Evolutionary conservation across 352 stramenopile species (phyloP), one percentile per base, ranked within the genome.

Genomic region (Pythium aristosporum): DNA sequence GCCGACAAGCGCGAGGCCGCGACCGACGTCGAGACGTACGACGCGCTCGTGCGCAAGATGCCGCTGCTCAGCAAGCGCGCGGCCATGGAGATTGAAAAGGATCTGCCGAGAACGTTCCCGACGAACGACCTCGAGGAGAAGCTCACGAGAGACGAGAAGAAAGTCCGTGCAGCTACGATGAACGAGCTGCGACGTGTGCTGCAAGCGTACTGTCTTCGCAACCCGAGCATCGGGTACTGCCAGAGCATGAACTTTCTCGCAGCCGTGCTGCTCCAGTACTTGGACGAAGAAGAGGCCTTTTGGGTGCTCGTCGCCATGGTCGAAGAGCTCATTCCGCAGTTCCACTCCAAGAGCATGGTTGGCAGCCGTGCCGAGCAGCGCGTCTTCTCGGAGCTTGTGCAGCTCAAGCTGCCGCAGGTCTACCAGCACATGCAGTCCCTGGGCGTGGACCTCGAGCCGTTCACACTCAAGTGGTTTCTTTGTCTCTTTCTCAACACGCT

Each of bases 401-500:
- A 90, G 12, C 82, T 92, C 58, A 94, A 96, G 67, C 76, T 98
- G 18, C 90, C 90, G 11, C 56, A 75, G 18, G 49, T 97, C 43
- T 73, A 79, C 32, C 72, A 70, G 32, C 88, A 96, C 61, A 73
- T 97, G 44, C 75, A 91, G 21, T 36, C 41, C 3, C 73, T 96
- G 5, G 75, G 87, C 42, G 85, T 96, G 7, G 85, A 96, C 56
- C 79, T 97, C 57, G 84, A 94, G 54, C 87, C 88, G 21, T 90
- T 97, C 44, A 96, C 91, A 41, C 84, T 96, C 58, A 96, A 97
- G 67, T 98, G 91, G 91, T 98, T 97, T 46, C 65, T 98, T 0
- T 98, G 91, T 69, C 65, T 96, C 4, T 98, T 97, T 72, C 71
- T 98, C n/a, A 97, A 97, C 65, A 95, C 89, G 25, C 68, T 98